Evolutionary conservation across 169 alveolate genomes (phyloP), one percentile per base, ranked within the genome.

Genomic region (Cryptosporidium tyzzeri): DNA sequence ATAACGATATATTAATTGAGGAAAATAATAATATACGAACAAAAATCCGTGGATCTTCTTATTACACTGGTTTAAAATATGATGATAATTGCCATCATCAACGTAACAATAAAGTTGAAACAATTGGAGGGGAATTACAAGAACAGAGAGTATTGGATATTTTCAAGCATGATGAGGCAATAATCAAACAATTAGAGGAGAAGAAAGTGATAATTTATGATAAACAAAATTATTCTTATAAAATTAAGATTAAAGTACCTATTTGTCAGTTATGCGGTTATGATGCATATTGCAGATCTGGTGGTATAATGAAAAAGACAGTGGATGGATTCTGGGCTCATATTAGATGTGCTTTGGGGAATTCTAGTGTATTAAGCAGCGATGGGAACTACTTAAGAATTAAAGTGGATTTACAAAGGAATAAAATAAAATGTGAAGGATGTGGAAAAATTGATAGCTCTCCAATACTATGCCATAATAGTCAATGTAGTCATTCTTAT

Each of bases 291-390:
- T 80, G 61, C 35, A 59, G 89, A 29, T 61, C 80, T 23, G 89
- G 89, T 44, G 89, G 89, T 9, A 80, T 80, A n/a, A 80, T 80
- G 89, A 80, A 80, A 21, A 80, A 62, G 14, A 80, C 89, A 1
- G 73, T 62, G 4, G 75, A 80, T 39, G 89, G 89, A 2, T 41
- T 41, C 33, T 80, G 89, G 89, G 61, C 89, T 1, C 89, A 80
- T 48, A 80, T 80, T 10, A 80, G 89, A 48, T 80, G 89, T 80
- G 89, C 80, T 26, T 37, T 80, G 37, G 58, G 69, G 3, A 80
- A 59, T 41, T 44, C 55, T 29, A 65, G 80, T 21, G 62, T 59
- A 12, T 41, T 59, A 26, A 80, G 75, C 41, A 80, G 70, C 44
- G 89, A 80, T 41, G 89, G 89, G 6, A 80, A 59, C 44, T 80